These are phyloP conservation scores for Geum urbanum DNA, from an alignment of 306 rosid genomes.

Conservation along the genomic window DNA sequence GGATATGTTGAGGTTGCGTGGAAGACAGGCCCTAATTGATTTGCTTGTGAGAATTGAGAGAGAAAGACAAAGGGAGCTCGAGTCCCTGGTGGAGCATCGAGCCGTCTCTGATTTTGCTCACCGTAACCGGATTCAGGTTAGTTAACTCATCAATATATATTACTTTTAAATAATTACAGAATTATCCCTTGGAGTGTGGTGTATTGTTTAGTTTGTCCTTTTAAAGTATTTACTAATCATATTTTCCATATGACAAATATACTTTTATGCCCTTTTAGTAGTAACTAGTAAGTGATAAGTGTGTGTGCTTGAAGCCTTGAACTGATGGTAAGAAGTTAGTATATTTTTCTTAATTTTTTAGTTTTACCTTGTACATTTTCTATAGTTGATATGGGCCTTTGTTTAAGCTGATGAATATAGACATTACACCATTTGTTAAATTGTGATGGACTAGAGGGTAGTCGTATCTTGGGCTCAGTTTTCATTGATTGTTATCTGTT, in stretches of 20 bases:
- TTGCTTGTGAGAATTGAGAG: conserved; percentile 87
- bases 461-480: too few species aligned
- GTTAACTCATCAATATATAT: conserved; percentile 25
- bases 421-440: too few species aligned
- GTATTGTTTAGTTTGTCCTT: not conserved
- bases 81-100: conserved; percentile 89
- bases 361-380: not conserved
- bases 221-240: not conserved
- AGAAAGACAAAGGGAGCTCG: conserved; percentile 94
- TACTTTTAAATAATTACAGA: not conserved
- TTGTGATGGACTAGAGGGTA: too few species aligned
- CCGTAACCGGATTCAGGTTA: conserved; percentile 97
- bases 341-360: not conserved
- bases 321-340: not conserved
- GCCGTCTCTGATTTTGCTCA: conserved; percentile 99
- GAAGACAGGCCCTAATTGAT: conserved; percentile 94
- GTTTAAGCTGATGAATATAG: too few species aligned
- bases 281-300: not conserved
- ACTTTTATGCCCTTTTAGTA: not conserved
- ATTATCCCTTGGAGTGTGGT: not conserved
- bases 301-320: not conserved
- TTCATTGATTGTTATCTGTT: not conserved
- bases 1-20: conserved; percentile 85
- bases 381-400: not conserved
- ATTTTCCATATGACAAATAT: not conserved